Evolutionary conservation across 805 yeast species (phyloP).

Genomic region (Kluyveromyces dobzhanskii): DNA sequence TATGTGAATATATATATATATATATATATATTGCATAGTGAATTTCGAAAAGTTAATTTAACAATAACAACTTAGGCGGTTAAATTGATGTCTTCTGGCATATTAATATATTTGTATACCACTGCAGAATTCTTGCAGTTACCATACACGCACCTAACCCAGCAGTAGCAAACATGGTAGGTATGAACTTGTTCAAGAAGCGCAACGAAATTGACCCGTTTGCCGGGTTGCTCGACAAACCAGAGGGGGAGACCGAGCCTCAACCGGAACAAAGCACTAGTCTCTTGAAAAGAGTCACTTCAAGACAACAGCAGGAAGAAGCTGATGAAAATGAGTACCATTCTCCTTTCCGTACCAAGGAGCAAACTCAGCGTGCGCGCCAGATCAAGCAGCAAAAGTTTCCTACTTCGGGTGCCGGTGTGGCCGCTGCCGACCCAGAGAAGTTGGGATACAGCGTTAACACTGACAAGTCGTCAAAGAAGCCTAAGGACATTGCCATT

Average conservation of each 20-base stretch:
- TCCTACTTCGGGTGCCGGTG: constrained; percentile 26
- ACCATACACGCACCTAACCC: no score
- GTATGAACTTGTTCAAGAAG: constrained; percentile 5
- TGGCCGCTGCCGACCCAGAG: constrained; percentile 14
- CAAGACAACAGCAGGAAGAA: constrained; percentile 2
- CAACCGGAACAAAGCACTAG: constrained; percentile 5
- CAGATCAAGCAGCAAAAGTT: constrained; percentile 11
- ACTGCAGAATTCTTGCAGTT: no score
- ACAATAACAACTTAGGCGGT: no score
- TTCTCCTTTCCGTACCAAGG: constrained; percentile 15
- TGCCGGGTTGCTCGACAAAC: constrained; percentile 8
- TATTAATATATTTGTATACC: no score
- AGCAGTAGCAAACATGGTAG: not conserved
- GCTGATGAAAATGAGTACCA: constrained; percentile 8
- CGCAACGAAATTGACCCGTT: constrained; percentile 10
- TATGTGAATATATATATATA: no score
- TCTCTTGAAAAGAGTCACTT: constrained; percentile 9
- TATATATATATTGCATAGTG: no score
- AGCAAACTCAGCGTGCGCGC: constrained; percentile 12
- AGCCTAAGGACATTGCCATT: constrained; percentile 26
- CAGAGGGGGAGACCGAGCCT: constrained; percentile 2
- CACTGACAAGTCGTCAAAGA: constrained; percentile 9
- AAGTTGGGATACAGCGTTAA: constrained; percentile 22
- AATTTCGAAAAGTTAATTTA: no score
- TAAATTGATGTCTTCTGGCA: no score